Base-by-base conservation (phyloP, 306 rosid genomes). In the Lathyrus sativus region DNA sequence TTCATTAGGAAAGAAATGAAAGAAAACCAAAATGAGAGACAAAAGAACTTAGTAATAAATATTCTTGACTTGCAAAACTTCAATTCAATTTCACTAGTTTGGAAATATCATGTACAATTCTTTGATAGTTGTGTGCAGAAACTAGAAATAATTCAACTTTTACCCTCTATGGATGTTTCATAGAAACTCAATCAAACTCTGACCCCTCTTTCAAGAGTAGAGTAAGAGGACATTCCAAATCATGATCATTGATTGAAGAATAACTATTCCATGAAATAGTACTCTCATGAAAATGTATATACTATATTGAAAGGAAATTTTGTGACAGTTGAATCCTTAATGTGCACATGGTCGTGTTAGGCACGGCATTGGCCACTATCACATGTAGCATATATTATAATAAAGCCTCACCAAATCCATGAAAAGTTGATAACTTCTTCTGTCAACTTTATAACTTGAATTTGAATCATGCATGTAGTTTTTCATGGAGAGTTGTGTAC, bases 291-390 rank as follows among this genome's bases (percentile, higher is more conserved):
- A 26, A 11, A 62, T 3, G 14, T 15, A 59, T 13, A 28, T 14
- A 26, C 29, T 24, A 26, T 26, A 33, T n/a, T 22, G 51, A 41
- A 62, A 62, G 11, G 55, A 26, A 13, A 1, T 13, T 44, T 43
- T 12, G 39, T 7, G 44, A 26, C 10, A 64, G 29, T 9, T 44
- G 7, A 49, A 67, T 1, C 45, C 28, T 17, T 17, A 33, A 67
- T 17, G 57, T 67, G 46, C 54, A 33, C 45, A 9, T 67, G 46
- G 33, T 18, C 45, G 45, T 67, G 60, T 67, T 49, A 18, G 46
- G 60, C 31, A 33, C 46, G 46, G 11, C 60, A 66, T 31, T 48
- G 60, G 17, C 44, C 11, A 66, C 4, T 4, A 13, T 64, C 39
- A 64, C 57, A 66, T 48, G 60, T 2, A 62, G 8, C 3, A 24